Evolutionary conservation across 192 early-diverging fungal species (phyloP), one percentile per base, ranked within the genome.

Genomic region (Podochytrium sp.): DNA sequence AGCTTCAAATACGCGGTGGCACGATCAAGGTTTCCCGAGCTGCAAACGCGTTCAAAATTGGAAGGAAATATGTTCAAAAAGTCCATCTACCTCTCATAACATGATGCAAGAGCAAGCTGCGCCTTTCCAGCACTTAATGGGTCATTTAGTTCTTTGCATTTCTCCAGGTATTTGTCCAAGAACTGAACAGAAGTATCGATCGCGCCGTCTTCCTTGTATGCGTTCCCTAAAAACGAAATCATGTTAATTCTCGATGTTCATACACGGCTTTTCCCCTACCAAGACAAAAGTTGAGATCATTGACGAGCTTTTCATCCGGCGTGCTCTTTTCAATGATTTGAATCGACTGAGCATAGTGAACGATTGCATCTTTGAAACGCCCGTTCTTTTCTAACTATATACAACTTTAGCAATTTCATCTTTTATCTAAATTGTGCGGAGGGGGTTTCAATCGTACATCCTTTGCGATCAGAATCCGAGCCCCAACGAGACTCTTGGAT

Each of bases 31-130:
- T 82, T 78, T 64, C 81, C 81, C 23, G 77, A 71, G 25, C 79
- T 85, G 29, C 14, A 33, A 12, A 56, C 7, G n/a, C 18, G 38
- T 34, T 65, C 23, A 47, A 51, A 59, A 40, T 56, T 41, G 3
- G 35, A 29, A 30, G 20, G 2, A 38, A 43, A 30, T 16, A 5
- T 61, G 67, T 14, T 20, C 2, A 43, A n/a, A 2, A 20, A 61
- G 30, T 40, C 5, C 6, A 14, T 61, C 30, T 73, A 85, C 84
- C 74, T 76, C 67, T 83, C 84, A 69, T 83, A 81, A 50, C 84
- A 83, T 14, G 76, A 42, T 14, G 84, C 81, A 18, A 86, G 67
- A 7, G 76, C 76, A 16, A 72, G 65, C 41, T 83, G 84, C 10
- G 81, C 84, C 41, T 32, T 59, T 3, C 81, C 84, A 53, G 79